These are phyloP conservation scores for Chytriomyces sp. DNA, from an alignment of 192 early-diverging fungal genomes.

Conservation along the genomic window DNA sequence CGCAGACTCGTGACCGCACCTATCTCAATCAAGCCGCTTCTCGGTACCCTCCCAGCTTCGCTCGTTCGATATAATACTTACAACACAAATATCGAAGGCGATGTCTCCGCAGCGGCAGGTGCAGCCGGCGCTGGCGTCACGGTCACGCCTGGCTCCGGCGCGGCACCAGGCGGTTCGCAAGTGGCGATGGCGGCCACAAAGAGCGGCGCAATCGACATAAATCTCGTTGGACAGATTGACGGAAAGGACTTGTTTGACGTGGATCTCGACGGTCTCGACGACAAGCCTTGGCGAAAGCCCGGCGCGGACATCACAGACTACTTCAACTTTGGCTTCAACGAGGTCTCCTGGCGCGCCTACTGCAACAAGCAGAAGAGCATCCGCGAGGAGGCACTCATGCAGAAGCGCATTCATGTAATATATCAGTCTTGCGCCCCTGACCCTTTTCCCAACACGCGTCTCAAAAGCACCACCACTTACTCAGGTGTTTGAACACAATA, in stretches of 20 bases:
- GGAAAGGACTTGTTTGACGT: slow-evolving; percentile 84
- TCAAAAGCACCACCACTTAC: neutral
- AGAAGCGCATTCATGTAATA: slow-evolving; percentile 53
- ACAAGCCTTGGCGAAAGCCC: slow-evolving; percentile 92
- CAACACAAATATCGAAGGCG: slow-evolving; percentile 22
- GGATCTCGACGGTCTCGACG: slow-evolving; percentile 89
- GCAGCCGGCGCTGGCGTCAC: neutral
- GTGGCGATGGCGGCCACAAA: slow-evolving; percentile 27
- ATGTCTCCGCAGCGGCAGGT: too few relatives aligned
- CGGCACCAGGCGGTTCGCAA: slow-evolving; percentile 25
- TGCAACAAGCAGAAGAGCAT: slow-evolving; percentile 89
- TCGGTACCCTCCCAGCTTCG: neutral
- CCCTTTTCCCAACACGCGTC: neutral
- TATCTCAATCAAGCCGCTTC: neutral
- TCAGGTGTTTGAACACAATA: slow-evolving; percentile 24
- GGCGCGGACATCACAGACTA: slow-evolving; percentile 97
- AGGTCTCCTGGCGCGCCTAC: slow-evolving; percentile 93
- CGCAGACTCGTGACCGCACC: too few relatives aligned
- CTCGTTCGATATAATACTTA: slow-evolving; percentile 7
- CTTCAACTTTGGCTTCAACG: slow-evolving; percentile 99
- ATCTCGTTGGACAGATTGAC: slow-evolving; percentile 76
- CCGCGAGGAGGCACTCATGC: slow-evolving; percentile 66
- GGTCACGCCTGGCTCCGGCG: slow-evolving; percentile 2
- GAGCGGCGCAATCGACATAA: slow-evolving; percentile 55
- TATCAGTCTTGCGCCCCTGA: neutral